Percentiles rank a stretch among this genome's conserved stretches.
Evolutionary conservation across 306 rosid species (phyloP).

Genomic region (Purshia tridentata): DNA sequence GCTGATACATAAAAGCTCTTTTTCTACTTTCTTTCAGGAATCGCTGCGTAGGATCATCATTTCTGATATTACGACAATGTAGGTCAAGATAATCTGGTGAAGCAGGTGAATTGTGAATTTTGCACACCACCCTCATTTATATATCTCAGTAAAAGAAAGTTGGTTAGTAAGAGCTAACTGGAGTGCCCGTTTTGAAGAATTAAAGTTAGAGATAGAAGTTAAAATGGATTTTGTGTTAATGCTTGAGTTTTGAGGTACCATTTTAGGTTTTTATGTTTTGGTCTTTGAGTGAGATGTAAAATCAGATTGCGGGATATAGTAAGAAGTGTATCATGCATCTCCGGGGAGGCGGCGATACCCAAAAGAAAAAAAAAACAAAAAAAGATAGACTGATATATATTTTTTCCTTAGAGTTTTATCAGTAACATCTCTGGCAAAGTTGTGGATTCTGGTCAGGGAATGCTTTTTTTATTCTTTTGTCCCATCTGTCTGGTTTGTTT

Average conservation of each 20-base stretch:
- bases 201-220: conserved; percentile 76
- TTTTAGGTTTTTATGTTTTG: conserved; percentile 52
- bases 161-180: conserved; percentile 80
- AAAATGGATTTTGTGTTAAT: conserved; percentile 75
- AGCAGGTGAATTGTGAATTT: conserved; percentile 86
- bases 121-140: conserved; percentile 58
- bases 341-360: conserved; percentile 69
- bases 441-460: conserved; percentile 61
- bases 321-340: conserved; percentile 89
- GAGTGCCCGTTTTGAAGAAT: conserved; percentile 67
- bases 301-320: conserved; percentile 98
- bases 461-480: conserved; percentile 44
- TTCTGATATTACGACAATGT: conserved; percentile 55
- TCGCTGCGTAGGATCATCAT: conserved; percentile 67
- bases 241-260: conserved; percentile 73
- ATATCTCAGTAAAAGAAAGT: conserved; percentile 55
- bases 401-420: conserved; percentile 48
- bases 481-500: conserved; percentile 54
- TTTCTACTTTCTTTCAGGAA: conserved; percentile 54
- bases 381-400: conserved; percentile 37
- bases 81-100: conserved; percentile 65
- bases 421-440: conserved; percentile 58
- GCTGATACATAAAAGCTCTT: conserved; percentile 24
- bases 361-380: conserved; percentile 18
- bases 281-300: conserved; percentile 98